These are phyloP conservation scores for Fomitiporia mediterranea DNA, from an alignment of 1,284 basidiomycete species.

Conservation along the genomic window DNA sequence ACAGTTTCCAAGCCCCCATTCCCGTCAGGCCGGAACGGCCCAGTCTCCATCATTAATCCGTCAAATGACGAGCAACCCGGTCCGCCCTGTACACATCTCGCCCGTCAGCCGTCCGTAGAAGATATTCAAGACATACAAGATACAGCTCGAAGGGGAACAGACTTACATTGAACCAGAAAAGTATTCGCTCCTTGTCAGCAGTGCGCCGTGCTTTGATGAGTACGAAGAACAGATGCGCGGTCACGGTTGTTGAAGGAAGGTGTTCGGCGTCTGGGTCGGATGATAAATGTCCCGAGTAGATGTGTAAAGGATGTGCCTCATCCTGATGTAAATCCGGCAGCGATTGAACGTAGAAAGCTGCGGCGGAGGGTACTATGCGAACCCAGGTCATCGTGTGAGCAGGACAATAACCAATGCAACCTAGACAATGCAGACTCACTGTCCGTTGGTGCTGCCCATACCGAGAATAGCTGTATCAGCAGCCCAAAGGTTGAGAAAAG, in stretches of 20 bases:
- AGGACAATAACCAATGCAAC: not conserved
- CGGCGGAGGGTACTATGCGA: slow-evolving; percentile 63
- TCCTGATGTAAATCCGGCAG: slow-evolving; percentile 76
- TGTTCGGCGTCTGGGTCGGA: slow-evolving; percentile 65
- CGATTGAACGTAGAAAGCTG: slow-evolving; percentile 77
- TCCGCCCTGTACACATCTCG: slow-evolving; percentile 58
- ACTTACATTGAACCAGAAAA: slow-evolving; percentile 96
- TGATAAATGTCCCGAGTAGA: slow-evolving; percentile 79
- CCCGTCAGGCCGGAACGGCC: slow-evolving; percentile 83
- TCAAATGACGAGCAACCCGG: slow-evolving; percentile 98
- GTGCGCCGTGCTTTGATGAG: slow-evolving; percentile 83
- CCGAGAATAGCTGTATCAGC: not conserved
- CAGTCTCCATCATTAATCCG: slow-evolving; percentile 96
- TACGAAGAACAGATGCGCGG: slow-evolving; percentile 86
- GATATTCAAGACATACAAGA: slow-evolving; percentile 1
- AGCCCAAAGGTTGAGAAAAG: slow-evolving; percentile 9
- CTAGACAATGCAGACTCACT: slow-evolving; percentile 30
- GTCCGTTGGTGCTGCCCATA: slow-evolving; percentile 42
- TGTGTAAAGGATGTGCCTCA: slow-evolving; percentile 61
- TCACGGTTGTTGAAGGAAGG: slow-evolving; percentile 50
- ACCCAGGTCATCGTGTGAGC: not conserved
- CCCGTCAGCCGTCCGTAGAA: not conserved
- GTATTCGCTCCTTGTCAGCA: slow-evolving; percentile 83
- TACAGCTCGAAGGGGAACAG: not conserved
- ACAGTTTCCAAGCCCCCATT: slow-evolving; percentile 74